A percentile compares a stretch with the other conserved stretches of the same genome.
These are phyloP conservation scores for Pezicula radicicola DNA, from an alignment of 2,329 filamentous ascomycete genomes.

Conservation along the genomic window DNA sequence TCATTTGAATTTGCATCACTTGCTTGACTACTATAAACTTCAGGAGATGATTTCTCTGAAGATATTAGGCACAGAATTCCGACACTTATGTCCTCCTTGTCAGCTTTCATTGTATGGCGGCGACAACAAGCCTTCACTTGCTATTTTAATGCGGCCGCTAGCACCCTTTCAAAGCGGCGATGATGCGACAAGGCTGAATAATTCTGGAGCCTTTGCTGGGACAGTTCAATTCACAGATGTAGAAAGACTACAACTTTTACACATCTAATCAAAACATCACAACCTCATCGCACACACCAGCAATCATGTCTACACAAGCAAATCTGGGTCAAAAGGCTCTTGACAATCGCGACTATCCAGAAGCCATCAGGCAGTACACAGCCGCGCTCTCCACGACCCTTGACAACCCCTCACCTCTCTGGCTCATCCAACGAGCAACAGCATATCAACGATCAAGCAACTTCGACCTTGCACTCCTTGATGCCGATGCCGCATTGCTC, in stretches of 20 bases:
- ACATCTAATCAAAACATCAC: not conserved
- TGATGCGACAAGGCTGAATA: conserved; percentile 7
- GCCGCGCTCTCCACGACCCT: conserved; percentile 52
- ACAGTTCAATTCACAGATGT: not conserved
- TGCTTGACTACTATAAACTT: no score
- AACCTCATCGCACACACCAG: not conserved
- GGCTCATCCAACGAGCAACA: conserved; percentile 79
- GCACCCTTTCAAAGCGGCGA: not conserved
- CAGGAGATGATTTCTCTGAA: no score
- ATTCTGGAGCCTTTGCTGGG: not conserved
- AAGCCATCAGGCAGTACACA: conserved; percentile 67
- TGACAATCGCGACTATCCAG: conserved; percentile 57
- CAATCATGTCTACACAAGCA: conserved; percentile 46
- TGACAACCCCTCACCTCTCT: conserved; percentile 70
- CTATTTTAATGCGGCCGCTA: no score
- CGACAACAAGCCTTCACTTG: no score
- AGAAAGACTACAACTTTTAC: not conserved
- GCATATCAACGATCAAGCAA: conserved; percentile 67
- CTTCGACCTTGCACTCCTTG: conserved; percentile 62
- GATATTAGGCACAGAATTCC: no score
- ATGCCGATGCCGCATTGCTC: conserved; percentile 65
- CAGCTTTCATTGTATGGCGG: no score
- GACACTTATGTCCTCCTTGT: no score
- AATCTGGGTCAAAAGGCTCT: conserved; percentile 58
- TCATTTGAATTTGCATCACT: no score